Base-by-base conservation (phyloP, 2,329 filamentous ascomycete species). In the Fusarium keratoplasticum region DNA sequence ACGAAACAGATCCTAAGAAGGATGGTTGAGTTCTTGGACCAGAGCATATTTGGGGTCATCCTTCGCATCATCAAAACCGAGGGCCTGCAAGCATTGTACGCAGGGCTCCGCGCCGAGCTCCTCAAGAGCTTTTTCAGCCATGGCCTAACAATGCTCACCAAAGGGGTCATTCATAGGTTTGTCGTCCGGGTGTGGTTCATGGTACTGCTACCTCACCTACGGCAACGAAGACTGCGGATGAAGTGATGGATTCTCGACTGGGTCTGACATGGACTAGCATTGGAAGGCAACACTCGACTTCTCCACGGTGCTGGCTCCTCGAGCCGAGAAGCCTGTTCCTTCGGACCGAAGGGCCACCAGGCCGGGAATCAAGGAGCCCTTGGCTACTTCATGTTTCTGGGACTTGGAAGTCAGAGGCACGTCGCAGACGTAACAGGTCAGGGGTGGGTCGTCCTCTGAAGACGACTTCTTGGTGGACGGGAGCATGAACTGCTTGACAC, bases 281-380 rank as follows among this genome's bases (percentile, higher is more conserved):
- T 97, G 94, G 82, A 98, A 98, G 0, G 92, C 92, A 20, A 97
- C 91, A 0, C 93, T 93, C 5, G 89, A 85, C 81, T 92, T 96
- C 83, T 93, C 93, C 18, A 97, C 95, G 77, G 94, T 89, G 79
- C 93, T 97, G 61, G 90, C 89, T 4, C 96, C 96, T n/a, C 93
- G 92, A 6, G 94, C 93, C 6, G 96, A 95, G 82, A 98, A 98
- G 0, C 96, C 96, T 0, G 96, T 98, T 1, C 96, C 96, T 77
- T 98, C 96, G 38, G 92, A 94, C 75, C 90, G 91, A 58, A 98
- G 89, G 79, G 93, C 90, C 4, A 98, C 92, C 36, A 98, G 80
- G 0, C 95, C 95, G 0, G 92, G 90, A 69, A 87, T 90, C 38
- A 93, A 87, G 61, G 86, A 89, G 38, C 91, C 88, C 75, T 89